Conservation (phyloP, 2,329 filamentous ascomycete genomes). For the Diaporthe humulicola region DNA sequence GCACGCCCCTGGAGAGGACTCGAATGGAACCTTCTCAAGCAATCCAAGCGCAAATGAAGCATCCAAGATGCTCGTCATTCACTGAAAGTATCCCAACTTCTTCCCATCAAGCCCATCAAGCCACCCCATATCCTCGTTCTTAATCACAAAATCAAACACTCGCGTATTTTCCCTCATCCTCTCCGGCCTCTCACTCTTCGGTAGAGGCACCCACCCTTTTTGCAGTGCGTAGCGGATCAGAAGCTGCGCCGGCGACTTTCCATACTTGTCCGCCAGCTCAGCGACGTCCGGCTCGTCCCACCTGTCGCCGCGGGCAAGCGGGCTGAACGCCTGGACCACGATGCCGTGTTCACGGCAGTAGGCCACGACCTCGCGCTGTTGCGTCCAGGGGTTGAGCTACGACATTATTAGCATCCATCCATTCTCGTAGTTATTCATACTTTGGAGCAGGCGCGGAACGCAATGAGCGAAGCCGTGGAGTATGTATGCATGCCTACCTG, state of each 20-base stretch:
- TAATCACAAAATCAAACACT: constrained; percentile 72
- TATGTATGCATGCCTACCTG: background rate
- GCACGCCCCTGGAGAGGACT: background rate
- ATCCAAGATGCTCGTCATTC: background rate
- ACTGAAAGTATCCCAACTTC: constrained; percentile 1
- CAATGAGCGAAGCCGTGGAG: no score
- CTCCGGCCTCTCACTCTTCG: constrained; percentile 72
- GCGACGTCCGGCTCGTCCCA: constrained; percentile 70
- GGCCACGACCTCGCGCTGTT: constrained; percentile 68
- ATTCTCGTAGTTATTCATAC: no score
- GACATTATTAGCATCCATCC: background rate
- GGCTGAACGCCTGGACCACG: constrained; percentile 66
- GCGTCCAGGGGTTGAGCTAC: constrained; percentile 74
- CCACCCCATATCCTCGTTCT: constrained; percentile 66
- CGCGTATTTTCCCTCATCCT: constrained; percentile 72
- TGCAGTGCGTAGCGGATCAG: constrained; percentile 78
- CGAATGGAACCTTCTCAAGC: accelerated
- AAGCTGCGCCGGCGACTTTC: constrained; percentile 73
- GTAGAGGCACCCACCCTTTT: constrained; percentile 76
- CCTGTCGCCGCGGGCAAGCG: constrained; percentile 72
- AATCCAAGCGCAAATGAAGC: background rate
- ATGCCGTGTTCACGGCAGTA: constrained; percentile 67
- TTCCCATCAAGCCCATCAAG: constrained; percentile 24
- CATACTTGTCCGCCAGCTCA: constrained; percentile 69
- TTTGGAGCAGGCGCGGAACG: no score